These are phyloP conservation scores for Fallopia convolvulus DNA, from an alignment of 148 eudicot species.

Conservation along the genomic window DNA sequence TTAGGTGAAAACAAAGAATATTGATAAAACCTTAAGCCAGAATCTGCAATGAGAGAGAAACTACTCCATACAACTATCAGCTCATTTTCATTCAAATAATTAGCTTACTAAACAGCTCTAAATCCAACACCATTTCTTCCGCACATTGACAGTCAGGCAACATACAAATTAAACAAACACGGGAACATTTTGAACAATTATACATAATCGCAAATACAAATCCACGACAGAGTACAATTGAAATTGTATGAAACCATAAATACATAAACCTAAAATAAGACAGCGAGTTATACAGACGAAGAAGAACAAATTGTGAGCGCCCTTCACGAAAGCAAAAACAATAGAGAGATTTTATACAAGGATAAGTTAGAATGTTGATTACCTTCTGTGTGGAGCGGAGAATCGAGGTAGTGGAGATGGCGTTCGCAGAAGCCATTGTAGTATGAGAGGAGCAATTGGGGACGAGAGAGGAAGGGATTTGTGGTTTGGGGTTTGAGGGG, in stretches of 20 bases:
- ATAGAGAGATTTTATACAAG: not conserved
- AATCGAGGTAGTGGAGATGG: conserved; percentile 70
- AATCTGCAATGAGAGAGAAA: not conserved
- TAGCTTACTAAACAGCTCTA: not conserved
- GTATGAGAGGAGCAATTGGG: not conserved
- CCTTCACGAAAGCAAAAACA: not conserved
- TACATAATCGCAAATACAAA: not conserved
- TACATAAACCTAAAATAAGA: not conserved
- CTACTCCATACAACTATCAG: not conserved
- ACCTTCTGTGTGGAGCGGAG: conserved; percentile 56
- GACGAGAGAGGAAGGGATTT: not conserved
- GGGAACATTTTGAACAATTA: not conserved
- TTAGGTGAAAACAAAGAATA: not conserved
- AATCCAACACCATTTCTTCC: not conserved
- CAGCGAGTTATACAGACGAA: not conserved
- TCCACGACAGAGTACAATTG: not conserved
- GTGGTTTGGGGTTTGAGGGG: not conserved
- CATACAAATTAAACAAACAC: not conserved
- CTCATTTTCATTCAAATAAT: not conserved
- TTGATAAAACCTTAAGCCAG: not conserved
- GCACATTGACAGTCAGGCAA: not conserved
- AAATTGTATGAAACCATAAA: not conserved
- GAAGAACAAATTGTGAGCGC: not conserved
- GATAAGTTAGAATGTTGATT: not conserved
- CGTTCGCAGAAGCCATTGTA: conserved; percentile 76